Evolutionary conservation across 202 grass and related monocot species (phyloP).

Genomic region (Schoenoplectus tabernaemontani): DNA sequence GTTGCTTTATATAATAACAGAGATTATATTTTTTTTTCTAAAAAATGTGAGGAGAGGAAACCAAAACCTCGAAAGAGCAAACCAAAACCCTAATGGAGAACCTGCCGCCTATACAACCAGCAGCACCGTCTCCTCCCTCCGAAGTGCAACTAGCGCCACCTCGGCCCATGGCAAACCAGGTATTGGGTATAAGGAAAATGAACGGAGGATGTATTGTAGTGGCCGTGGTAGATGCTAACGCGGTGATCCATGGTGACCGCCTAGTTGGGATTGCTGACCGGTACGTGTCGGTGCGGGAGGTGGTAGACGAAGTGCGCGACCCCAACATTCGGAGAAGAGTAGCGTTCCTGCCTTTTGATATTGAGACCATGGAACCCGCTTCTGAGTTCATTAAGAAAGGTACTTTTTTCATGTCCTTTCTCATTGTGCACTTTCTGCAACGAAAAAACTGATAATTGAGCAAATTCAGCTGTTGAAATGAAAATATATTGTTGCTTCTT

Average conservation of each 20-base stretch:
- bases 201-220: conserved; percentile 42
- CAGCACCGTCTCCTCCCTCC: background rate
- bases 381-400: conserved; percentile 83
- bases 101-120: conserved; percentile 9
- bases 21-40: too few relatives aligned
- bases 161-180: background rate
- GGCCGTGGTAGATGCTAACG: conserved; percentile 86
- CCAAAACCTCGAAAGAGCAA: too few relatives aligned
- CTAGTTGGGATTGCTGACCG: conserved; percentile 41
- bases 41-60: too few relatives aligned
- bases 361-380: conserved; percentile 69
- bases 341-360: conserved; percentile 36
- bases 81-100: conserved; percentile 21
- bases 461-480: background rate
- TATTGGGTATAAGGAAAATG: conserved; percentile 20
- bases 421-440: background rate
- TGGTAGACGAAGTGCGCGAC: conserved; percentile 80
- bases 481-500: too few relatives aligned
- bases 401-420: background rate
- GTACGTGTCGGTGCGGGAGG: conserved; percentile 68
- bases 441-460: background rate
- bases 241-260: conserved; percentile 57
- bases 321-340: conserved; percentile 53
- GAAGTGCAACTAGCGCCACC: background rate
- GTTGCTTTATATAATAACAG: too few relatives aligned